Evolutionary conservation across 2,329 filamentous ascomycete genomes (phyloP).

Genomic region (Elsinoe necatrix): DNA sequence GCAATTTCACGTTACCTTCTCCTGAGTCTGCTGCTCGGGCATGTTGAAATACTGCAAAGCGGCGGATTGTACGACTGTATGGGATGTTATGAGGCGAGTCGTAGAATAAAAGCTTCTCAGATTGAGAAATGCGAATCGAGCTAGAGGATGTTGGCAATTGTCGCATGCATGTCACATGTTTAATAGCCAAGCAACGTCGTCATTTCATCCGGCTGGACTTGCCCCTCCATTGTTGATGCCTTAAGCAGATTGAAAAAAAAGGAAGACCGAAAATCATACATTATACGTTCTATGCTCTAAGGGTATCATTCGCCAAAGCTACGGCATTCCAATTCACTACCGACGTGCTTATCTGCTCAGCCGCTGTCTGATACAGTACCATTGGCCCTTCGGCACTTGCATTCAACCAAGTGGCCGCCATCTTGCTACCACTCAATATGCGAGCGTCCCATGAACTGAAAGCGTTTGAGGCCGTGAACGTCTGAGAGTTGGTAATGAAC

Average conservation of each 20-base stretch:
- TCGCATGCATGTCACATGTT: neutral
- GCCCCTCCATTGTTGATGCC: neutral
- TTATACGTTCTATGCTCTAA: conserved; percentile 8
- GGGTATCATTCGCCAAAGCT: conserved; percentile 2
- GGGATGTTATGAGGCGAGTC: no score
- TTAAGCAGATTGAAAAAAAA: neutral
- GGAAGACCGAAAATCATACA: neutral
- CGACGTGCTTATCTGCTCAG: neutral
- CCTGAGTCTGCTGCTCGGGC: conserved; percentile 9
- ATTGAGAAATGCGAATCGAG: neutral
- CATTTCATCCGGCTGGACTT: neutral
- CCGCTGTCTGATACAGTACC: conserved; percentile 6
- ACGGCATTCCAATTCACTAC: conserved; percentile 3
- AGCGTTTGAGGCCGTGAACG: neutral
- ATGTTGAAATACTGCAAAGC: neutral
- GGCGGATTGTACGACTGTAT: neutral
- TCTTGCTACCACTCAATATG: neutral
- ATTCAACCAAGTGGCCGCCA: conserved; percentile 3
- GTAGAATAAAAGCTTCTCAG: neutral
- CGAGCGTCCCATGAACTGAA: neutral
- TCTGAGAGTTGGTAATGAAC: neutral
- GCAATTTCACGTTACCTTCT: neutral
- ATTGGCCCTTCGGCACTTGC: neutral
- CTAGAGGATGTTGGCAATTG: neutral
- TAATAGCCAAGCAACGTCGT: neutral